phyloP scores from a whole-genome alignment of 164 flowering plant species.

The Umbilicus rupestris region DNA sequence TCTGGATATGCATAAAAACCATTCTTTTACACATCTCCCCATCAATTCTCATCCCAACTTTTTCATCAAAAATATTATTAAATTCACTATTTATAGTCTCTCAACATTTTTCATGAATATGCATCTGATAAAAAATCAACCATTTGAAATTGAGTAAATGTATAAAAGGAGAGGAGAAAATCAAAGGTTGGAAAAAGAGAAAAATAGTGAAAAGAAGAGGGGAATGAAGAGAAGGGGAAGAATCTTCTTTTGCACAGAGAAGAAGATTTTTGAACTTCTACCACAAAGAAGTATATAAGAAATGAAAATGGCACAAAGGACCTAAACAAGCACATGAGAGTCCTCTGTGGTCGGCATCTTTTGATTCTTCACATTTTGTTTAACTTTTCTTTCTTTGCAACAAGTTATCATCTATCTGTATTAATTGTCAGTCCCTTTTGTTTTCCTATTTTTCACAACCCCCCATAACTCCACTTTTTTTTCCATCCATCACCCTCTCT shows the following conservation, averaged over 20 bases:
- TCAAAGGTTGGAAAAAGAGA: not conserved
- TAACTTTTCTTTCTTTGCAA: constrained; percentile 72
- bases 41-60: not conserved
- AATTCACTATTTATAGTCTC: too few relatives aligned
- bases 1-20: not conserved
- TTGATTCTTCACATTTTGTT: constrained; percentile 26
- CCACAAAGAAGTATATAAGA: constrained; percentile 19
- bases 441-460: constrained; percentile 13
- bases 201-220: constrained; percentile 12
- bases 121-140: not conserved
- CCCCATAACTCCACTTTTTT: constrained; percentile 1
- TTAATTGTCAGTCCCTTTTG: constrained; percentile 11
- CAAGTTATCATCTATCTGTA: constrained; percentile 43
- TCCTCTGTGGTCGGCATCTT: constrained; percentile 17
- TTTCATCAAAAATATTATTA: not conserved
- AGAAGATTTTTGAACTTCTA: constrained; percentile 24
- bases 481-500: constrained; percentile 15
- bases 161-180: not conserved
- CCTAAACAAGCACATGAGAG: constrained; percentile 40
- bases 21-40: constrained; percentile 2
- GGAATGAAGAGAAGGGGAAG: constrained; percentile 31
- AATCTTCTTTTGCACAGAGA: constrained; percentile 34
- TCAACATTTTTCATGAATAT: not conserved
- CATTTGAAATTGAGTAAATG: too few relatives aligned
- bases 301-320: constrained; percentile 19